Conservation (phyloP, 768 basidiomycete species). For the Leccinellum albellum region DNA sequence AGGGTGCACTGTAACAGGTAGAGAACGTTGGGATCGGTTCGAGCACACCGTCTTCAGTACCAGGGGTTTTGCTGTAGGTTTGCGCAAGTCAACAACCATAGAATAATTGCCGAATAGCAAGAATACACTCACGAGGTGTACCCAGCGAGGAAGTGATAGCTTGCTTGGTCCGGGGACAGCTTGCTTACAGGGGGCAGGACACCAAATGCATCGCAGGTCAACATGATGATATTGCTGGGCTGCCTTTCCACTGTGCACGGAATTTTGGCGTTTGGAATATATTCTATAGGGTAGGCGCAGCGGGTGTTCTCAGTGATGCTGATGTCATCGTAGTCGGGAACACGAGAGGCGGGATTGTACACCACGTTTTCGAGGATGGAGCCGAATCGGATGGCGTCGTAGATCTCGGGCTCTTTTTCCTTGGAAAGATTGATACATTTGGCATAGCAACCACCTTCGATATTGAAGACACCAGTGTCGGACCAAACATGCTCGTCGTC, state of each 20-base stretch:
- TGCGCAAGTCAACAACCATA: slow-evolving; percentile 17
- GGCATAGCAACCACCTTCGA: slow-evolving; percentile 99
- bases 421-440: slow-evolving; percentile 95
- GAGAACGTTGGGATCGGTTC: slow-evolving; percentile 99
- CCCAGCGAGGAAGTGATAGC: slow-evolving; percentile 96
- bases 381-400: slow-evolving; percentile 90
- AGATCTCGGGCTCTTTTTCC: slow-evolving; percentile 99
- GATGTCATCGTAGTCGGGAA: slow-evolving; percentile 93
- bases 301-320: slow-evolving; percentile 99
- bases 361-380: slow-evolving; percentile 99
- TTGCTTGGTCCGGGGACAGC: slow-evolving; percentile 90
- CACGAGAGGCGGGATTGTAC: slow-evolving; percentile 78
- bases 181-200: slow-evolving; percentile 94
- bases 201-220: slow-evolving; percentile 98
- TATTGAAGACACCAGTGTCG: slow-evolving; percentile 98
- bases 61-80: slow-evolving; percentile 81
- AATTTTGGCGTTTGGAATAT: slow-evolving; percentile 91
- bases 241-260: slow-evolving; percentile 85
- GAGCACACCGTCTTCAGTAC: slow-evolving; percentile 95
- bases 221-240: slow-evolving; percentile 93
- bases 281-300: slow-evolving; percentile 98
- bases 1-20: slow-evolving; percentile 98
- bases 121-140: slow-evolving; percentile 74
- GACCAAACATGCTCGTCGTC: slow-evolving; percentile 99
- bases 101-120: background rate